Conservation (phyloP, 768 basidiomycete genomes). For the Psilocybe sp. region DNA sequence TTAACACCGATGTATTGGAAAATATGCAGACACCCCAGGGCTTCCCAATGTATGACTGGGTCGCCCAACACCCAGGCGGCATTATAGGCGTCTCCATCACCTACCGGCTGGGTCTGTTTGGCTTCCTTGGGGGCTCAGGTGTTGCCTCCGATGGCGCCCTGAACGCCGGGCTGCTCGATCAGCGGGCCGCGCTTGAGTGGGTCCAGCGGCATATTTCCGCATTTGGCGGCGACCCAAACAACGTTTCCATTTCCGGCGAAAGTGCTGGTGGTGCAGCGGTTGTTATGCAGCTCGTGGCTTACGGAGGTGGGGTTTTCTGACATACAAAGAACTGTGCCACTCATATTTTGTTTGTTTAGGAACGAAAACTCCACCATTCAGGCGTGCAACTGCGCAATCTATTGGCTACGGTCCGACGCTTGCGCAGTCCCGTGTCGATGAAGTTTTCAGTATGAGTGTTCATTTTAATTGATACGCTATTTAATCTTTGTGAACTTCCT, state of each 20-base stretch:
- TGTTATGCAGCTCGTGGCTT: conserved; percentile 41
- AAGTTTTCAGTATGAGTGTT: conserved; percentile 27
- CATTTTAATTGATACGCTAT: not conserved
- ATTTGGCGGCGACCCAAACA: conserved; percentile 52
- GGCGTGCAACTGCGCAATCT: conserved; percentile 38
- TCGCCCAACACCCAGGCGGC: conserved; percentile 33
- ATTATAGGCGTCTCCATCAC: conserved; percentile 36
- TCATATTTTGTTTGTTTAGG: conserved; percentile 14
- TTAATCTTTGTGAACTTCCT: not conserved
- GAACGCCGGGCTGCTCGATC: conserved; percentile 45
- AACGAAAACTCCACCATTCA: conserved; percentile 34
- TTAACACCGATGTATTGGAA: not conserved
- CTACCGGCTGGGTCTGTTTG: conserved; percentile 41
- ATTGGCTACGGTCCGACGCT: conserved; percentile 39
- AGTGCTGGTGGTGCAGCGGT: conserved; percentile 47
- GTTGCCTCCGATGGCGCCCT: conserved; percentile 27
- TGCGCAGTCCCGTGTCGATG: conserved; percentile 24
- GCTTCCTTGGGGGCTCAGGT: conserved; percentile 36
- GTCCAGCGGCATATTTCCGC: conserved; percentile 52
- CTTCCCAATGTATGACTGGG: conserved; percentile 47
- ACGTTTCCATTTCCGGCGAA: conserved; percentile 44
- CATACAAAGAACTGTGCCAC: too few species aligned
- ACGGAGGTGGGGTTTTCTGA: conserved; percentile 27
- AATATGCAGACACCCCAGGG: conserved; percentile 38
- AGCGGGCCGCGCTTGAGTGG: conserved; percentile 43